Evolutionary conservation across 257 asterid species (phyloP).

Genomic region (Solanum piurae): DNA sequence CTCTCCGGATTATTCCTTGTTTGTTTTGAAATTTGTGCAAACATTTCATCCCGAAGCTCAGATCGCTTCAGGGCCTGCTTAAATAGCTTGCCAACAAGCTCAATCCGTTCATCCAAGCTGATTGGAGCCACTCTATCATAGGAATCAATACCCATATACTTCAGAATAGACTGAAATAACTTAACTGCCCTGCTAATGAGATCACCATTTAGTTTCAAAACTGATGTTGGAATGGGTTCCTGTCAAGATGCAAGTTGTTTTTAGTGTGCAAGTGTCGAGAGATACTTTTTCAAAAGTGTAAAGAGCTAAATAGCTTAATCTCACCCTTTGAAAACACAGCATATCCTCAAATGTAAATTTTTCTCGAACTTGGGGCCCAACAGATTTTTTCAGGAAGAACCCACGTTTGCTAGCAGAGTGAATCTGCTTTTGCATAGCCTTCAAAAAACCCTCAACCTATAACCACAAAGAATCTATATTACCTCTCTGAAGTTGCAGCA

Average conservation of each 20-base stretch:
- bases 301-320: constrained; percentile 2
- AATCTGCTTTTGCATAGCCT: constrained; percentile 95
- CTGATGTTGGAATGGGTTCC: constrained; percentile 90
- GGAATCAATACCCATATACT: constrained; percentile 86
- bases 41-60: constrained; percentile 95
- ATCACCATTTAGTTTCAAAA: constrained; percentile 71
- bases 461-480: neutral
- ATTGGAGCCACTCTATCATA: constrained; percentile 44
- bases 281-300: neutral
- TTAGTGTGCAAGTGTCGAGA: constrained; percentile 7
- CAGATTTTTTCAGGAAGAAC: constrained; percentile 76
- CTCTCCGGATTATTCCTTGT: constrained; percentile 90
- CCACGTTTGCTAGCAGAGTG: constrained; percentile 77
- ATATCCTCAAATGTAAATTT: constrained; percentile 94
- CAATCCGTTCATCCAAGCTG: constrained; percentile 73
- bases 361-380: constrained; percentile 65
- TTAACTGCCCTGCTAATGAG: constrained; percentile 76
- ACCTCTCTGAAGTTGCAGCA: neutral
- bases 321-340: constrained; percentile 93
- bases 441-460: constrained; percentile 90
- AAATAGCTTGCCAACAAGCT: constrained; percentile 75
- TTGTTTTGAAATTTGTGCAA: constrained; percentile 86
- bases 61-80: constrained; percentile 87
- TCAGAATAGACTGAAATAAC: constrained; percentile 76
- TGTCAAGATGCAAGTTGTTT: constrained; percentile 24